Base-by-base conservation (phyloP, 2,329 filamentous ascomycete genomes). In the Sclerotiophoma versabilis region DNA sequence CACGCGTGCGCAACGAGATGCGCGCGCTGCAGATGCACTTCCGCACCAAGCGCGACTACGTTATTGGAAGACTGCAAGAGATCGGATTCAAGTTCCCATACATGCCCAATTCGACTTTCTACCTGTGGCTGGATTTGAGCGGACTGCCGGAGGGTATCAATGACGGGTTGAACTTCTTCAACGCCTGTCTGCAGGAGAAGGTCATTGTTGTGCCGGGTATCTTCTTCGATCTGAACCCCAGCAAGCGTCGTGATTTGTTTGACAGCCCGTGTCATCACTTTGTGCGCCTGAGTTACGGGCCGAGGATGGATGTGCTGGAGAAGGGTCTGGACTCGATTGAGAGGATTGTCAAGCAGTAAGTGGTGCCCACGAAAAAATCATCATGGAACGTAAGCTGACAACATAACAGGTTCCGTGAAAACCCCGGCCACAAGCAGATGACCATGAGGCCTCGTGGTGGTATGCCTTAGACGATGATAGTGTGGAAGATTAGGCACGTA, bases 201-300 rank as follows among this genome's bases (percentile, higher is more conserved):
- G 91, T 96, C 63, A 97, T 97, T 70, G 92, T 97, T 15, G 93
- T 98, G 4, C 93, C 93, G 0, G 93, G 93, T 56, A 98, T 98
- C 76, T 98, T 98, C 84, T 98, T 98, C 75, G 93, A 98, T 70
- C 78, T 98, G 61, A 98, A 98, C 79, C 93, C 93, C 4, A 89
- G 90, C 29, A 89, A 92, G 75, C 84, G 93, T 62, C 84, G 93
- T 73, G 93, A 98, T 75, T 77, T 98, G 64, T 98, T 98, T 64
- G 93, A 98, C 78, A 91, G 87, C 64, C 93, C 93, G 55, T 97
- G 93, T 77, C 93, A 98, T 77, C 79, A 77, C 59, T 77, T 75
- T 62, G 75, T 77, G 15, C 49, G 75, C 12, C 45, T 77, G 54
- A 76, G 73, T 29, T 77, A 77, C 36, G 75, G 75, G 1, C 75